phyloP scores from a whole-genome alignment of 768 basidiomycete genomes.

The Termitomyces sp. region DNA sequence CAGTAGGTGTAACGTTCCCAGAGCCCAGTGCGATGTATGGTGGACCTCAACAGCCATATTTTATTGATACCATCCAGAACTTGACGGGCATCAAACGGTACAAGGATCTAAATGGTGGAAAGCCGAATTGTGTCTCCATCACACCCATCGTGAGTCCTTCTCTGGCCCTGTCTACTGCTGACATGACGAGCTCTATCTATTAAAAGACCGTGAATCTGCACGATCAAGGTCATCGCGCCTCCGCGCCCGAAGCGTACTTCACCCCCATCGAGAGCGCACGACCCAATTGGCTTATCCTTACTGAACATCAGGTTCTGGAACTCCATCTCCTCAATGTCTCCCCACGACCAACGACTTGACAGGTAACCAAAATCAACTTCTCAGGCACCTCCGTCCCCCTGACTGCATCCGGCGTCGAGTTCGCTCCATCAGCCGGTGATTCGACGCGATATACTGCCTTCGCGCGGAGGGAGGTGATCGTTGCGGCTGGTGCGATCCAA shows the following conservation, averaged over 20 bases:
- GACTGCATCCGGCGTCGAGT: conserved; percentile 41
- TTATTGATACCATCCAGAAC: conserved; percentile 39
- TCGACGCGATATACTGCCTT: conserved; percentile 32
- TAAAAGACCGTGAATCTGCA: conserved; percentile 41
- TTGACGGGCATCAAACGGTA: conserved; percentile 43
- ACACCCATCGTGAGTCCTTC: conserved; percentile 38
- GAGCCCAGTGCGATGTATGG: conserved; percentile 44
- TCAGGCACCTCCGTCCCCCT: conserved; percentile 26
- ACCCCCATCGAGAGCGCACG: conserved; percentile 44
- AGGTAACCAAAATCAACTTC: conserved; percentile 44
- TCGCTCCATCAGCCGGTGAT: conserved; percentile 33
- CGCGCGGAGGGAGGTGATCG: conserved; percentile 45
- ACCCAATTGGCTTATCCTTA: conserved; percentile 46
- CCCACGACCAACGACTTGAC: neutral
- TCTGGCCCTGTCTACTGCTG: no score
- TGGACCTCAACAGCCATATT: conserved; percentile 47
- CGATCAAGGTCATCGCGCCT: conserved; percentile 46
- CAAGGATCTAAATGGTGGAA: conserved; percentile 50
- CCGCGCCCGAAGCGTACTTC: conserved; percentile 49
- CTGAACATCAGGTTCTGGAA: conserved; percentile 32
- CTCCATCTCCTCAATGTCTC: neutral
- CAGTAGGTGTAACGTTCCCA: conserved; percentile 49
- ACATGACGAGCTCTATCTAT: neutral
- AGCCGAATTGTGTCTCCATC: conserved; percentile 50
- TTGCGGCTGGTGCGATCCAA: conserved; percentile 48